Base-by-base conservation (phyloP, 371 early-diverging fungal genomes). In the Massospora cicadina region DNA sequence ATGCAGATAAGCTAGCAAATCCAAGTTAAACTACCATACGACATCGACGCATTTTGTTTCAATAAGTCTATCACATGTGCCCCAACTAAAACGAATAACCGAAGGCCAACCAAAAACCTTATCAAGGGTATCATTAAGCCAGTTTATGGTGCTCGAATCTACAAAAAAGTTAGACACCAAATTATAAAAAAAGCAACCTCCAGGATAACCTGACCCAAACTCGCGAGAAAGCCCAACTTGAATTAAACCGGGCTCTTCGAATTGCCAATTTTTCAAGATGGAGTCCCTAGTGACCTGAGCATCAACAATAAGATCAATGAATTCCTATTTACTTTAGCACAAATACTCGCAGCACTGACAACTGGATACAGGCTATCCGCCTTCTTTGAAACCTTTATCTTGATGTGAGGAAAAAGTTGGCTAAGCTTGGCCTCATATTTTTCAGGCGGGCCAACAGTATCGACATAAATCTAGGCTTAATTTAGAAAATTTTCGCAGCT, bases 281-380 rank as follows among this genome's bases (percentile, higher is more conserved):
- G 79, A 79, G 75, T 99, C 99, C 23, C 99, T 81, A 1, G 87
- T 89, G 10, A 97, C 93, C 76, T 78, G 27, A 23, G 31, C 33
- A 21, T 24, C 10, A 21, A 13, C 25, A 23, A 13, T 3, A 23
- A 59, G 27, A 25, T 55, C 54, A 53, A 30, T 2, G 24, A 54
- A 26, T 26, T 28, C 2, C 13, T 2, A 17, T 55, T 13, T 54
- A 82, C 89, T 75, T 99, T 99, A 33, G 99, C 99, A 69, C 90
- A 86, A 55, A 99, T 98, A 81, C 92, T 91, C 0, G 99, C 99
- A 0, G 95, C 99, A 70, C 89, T 87, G n/a, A 99, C 99, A 60
- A 90, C 84, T 1, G 98, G 93, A 73, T 87, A 99, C 60, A 87
- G 77, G 13, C 85, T 75, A 79, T 99, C 99, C 2, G 99, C 99